Evolutionary conservation across 225 moss, liverwort and hornwort species (phyloP).

Genomic region (Pleurozium schreberi): DNA sequence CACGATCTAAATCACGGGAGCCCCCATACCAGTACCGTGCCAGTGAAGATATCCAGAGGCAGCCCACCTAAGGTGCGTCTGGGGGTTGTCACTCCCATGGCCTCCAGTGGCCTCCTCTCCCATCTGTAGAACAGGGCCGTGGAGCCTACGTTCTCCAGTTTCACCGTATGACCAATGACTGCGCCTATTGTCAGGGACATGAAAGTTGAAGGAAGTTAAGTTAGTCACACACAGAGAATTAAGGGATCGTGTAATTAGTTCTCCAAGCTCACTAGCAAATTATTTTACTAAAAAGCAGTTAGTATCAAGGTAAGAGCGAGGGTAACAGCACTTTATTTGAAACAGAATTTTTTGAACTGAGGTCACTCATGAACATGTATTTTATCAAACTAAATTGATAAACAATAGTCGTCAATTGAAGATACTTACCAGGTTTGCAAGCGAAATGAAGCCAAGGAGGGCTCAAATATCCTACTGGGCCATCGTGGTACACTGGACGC

Average conservation of each 20-base stretch:
- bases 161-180: slow-evolving; percentile 21
- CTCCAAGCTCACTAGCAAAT: not conserved
- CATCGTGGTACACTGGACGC: slow-evolving; percentile 10
- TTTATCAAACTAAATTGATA: not conserved
- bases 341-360: not conserved
- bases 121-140: slow-evolving; percentile 54
- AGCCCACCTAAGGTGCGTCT: slow-evolving; percentile 38
- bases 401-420: not conserved
- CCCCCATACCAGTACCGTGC: not conserved
- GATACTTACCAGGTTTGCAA: slow-evolving; percentile 19
- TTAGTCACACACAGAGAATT: not conserved
- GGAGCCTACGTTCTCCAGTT: slow-evolving; percentile 48
- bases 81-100: slow-evolving; percentile 42
- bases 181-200: slow-evolving; percentile 15
- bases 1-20: not conserved
- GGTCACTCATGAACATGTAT: not conserved
- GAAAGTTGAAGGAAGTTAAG: not conserved
- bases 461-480: slow-evolving; percentile 18
- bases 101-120: slow-evolving; percentile 58
- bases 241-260: not conserved
- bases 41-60: not conserved
- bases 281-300: not conserved
- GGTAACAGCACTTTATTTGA: not conserved
- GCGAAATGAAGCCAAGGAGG: slow-evolving; percentile 24
- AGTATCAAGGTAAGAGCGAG: not conserved